Evolutionary conservation across 2,329 filamentous ascomycete species (phyloP), one percentile per base, ranked within the genome.

Genomic region (Teratosphaeriaceae sp.): DNA sequence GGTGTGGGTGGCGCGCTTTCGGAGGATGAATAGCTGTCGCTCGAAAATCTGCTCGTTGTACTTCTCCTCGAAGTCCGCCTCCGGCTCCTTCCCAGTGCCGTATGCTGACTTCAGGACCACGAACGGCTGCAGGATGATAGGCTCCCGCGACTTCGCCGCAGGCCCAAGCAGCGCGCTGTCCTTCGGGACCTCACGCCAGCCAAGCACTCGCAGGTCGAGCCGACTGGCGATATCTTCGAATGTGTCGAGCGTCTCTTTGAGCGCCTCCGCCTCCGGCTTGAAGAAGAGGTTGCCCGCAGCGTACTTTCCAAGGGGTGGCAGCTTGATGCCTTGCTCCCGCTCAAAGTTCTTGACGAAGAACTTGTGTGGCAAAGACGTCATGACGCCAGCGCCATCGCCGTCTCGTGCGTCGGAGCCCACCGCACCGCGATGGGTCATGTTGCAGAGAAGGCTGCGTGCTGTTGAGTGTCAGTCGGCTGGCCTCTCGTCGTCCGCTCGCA

Each of bases 291-390:
- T 98, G 59, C 90, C 90, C 59, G 89, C 89, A 48, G 92, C 92
- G 71, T 98, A 98, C 70, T 97, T 88, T 58, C 90, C 92, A 52
- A 82, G 74, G 51, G 85, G 82, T 48, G 92, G 92, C 51, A 98
- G 76, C 68, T 88, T 84, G 63, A 92, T 82, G 64, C 83, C 85
- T 63, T 88, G 84, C 71, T 96, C 88, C 57, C 84, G 84, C 67
- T 87, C 88, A 67, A 97, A 97, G 68, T 97, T 94, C 77, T 97
- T 98, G 65, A 95, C 75, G 67, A 98, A 97, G 75, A 98, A 97
- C 69, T 84, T 88, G 75, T 97, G 90, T 47, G 92, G 92, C 60
- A 98, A 95, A 47, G 89, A 96, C 55, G 90, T 97, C 92, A 98
- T 98, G 63, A 97, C 90, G 79, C 92, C 92, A 59, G 92, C 92